Evolutionary conservation across 306 rosid genomes (phyloP).

Genomic region (Fagus crenata): DNA sequence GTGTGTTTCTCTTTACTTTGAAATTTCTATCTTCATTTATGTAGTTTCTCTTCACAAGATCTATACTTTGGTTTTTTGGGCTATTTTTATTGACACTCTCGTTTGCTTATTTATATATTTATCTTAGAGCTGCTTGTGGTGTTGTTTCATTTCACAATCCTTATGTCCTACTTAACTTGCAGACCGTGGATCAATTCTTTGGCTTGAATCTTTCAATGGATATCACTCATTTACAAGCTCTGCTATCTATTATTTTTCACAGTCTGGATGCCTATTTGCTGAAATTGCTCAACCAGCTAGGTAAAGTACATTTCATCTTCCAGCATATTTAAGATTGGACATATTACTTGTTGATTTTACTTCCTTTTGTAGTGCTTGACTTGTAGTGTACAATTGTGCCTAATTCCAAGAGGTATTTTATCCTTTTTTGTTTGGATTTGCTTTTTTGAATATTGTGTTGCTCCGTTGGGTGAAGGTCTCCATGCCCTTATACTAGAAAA

Average conservation of each 20-base stretch:
- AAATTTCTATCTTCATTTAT: slow-evolving; percentile 11
- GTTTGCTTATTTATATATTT: not conserved
- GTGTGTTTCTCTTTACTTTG: not conserved
- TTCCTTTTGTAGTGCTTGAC: not conserved
- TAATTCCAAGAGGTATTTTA: slow-evolving; percentile 4
- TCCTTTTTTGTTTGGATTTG: not conserved
- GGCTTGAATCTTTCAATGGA: slow-evolving; percentile 56
- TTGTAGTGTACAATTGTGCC: not conserved
- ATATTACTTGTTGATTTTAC: slow-evolving; percentile 3
- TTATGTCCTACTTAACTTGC: slow-evolving; percentile 28
- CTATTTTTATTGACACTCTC: not conserved
- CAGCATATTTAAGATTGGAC: not conserved
- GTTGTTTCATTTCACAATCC: not conserved
- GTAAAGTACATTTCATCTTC: slow-evolving; percentile 28
- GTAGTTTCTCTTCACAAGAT: not conserved
- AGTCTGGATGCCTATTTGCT: slow-evolving; percentile 49
- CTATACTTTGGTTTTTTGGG: not conserved
- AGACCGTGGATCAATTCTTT: slow-evolving; percentile 63
- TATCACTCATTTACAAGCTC: slow-evolving; percentile 58
- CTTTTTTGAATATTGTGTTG: not conserved
- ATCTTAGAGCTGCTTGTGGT: not conserved
- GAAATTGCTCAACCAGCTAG: slow-evolving; percentile 51
- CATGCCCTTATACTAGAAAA: not conserved
- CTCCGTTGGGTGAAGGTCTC: not conserved
- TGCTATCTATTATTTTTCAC: slow-evolving; percentile 54